Base-by-base conservation (phyloP, 1,139 yeast species). In the Fermentozyma sake region DNA sequence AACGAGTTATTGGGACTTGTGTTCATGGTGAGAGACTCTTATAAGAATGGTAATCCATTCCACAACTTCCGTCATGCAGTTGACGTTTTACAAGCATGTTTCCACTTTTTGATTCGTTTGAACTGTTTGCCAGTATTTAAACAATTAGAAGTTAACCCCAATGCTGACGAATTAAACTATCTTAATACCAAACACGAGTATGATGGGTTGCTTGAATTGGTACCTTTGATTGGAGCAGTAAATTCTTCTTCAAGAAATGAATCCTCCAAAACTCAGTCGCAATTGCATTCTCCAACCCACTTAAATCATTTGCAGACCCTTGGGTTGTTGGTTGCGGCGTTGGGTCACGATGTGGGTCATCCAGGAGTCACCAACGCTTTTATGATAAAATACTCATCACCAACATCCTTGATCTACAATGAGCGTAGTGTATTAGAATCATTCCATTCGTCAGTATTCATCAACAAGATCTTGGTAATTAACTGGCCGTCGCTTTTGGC, bases 321-420 rank as follows among this genome's bases (percentile, higher is more conserved):
- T 24, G 74, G 79, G 1, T 58, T 86, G 15, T 65, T 85, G 23
- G 66, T 87, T 14, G 85, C 96, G 1, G 95, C 96, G 1, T 61
- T 89, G 27, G 97, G 98, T 26, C 98, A 91, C 55, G 98, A 91
- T 55, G 79, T 85, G 17, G 95, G 96, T 12, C 98, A 91, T 53
- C 97, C 98, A 0, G 98, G 97, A 1, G 79, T 87, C 12, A 86
- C 95, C 8, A 86, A 87, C 53, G 76, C 77, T 23, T 79, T 86
- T 39, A 60, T 89, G 56, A 65, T 70, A 17, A 63, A 72, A 34
- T 55, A 75, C 42, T 55, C 69, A n/a, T 72, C 94, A 1, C 87
- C 89, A 6, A 63, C 85, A 14, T 75, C 93, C 2, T 53, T 56
- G 30, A 48, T 74, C 11, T 86, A 76, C 56, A 66, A 76, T 33